These are phyloP conservation scores for Penicillium cinerascens DNA, from an alignment of 495 filamentous ascomycete genomes.

Conservation along the genomic window DNA sequence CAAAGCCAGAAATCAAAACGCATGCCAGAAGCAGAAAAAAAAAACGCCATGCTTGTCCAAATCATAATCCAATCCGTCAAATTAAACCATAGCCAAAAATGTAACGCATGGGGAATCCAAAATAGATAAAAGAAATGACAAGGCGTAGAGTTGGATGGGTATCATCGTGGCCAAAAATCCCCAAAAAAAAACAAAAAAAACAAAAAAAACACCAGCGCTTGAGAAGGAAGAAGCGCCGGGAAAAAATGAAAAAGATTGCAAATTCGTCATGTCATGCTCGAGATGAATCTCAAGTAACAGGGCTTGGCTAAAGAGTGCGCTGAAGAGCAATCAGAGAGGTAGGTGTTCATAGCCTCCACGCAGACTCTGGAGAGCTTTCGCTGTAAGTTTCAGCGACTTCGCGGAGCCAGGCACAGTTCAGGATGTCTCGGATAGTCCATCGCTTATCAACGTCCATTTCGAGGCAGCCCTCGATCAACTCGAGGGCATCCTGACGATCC, in stretches of 20 bases:
- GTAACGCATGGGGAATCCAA: not conserved
- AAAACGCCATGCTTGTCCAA: conserved; percentile 8
- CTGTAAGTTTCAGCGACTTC: conserved; percentile 27
- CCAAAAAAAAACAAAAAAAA: not conserved
- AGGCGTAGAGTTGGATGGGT: conserved; percentile 10
- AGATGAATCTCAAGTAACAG: not conserved
- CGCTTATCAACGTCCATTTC: conserved; percentile 49
- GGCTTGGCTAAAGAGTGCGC: not conserved
- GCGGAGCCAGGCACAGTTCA: conserved; percentile 56
- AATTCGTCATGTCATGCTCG: conserved; percentile 1
- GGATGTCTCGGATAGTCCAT: conserved; percentile 51
- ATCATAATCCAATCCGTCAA: not conserved
- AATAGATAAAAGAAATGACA: not conserved
- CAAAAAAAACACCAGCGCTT: not conserved
- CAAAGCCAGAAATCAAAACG: not conserved
- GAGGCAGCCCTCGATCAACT: conserved; percentile 50
- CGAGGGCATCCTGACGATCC: conserved; percentile 43
- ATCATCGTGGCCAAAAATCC: conserved; percentile 14
- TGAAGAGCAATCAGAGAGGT: not conserved
- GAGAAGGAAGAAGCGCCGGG: conserved; percentile 4
- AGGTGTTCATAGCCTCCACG: conserved; percentile 36
- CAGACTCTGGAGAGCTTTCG: conserved; percentile 27
- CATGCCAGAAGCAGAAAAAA: not conserved
- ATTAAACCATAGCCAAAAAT: not conserved
- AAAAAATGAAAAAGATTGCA: conserved; percentile 20